These are phyloP conservation scores for Phialophora macrospora DNA, from an alignment of 2,329 filamentous ascomycete genomes.

Conservation along the genomic window DNA sequence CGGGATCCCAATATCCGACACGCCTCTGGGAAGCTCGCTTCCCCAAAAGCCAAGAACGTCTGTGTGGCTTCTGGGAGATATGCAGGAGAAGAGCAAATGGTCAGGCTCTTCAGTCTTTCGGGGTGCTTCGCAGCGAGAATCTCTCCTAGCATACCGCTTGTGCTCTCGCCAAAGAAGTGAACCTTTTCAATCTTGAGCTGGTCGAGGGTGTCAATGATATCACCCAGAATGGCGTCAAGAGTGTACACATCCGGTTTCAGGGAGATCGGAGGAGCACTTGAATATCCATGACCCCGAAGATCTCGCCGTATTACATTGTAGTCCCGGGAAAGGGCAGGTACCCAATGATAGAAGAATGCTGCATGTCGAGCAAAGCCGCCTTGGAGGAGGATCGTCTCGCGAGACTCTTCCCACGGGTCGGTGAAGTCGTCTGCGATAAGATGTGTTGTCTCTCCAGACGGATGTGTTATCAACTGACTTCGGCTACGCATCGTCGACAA, in stretches of 20 bases:
- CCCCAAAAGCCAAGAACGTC: slow-evolving; percentile 23
- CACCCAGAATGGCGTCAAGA: slow-evolving; percentile 20
- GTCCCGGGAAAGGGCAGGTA: slow-evolving; percentile 19
- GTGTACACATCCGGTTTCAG: slow-evolving; percentile 16
- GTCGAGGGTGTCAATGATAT: slow-evolving; percentile 28
- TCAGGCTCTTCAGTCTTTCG: slow-evolving; percentile 19
- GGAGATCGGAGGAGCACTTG: slow-evolving; percentile 21
- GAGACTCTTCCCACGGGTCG: slow-evolving; percentile 21
- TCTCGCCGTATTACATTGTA: slow-evolving; percentile 30
- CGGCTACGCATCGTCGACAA: neutral
- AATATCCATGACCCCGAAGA: slow-evolving; percentile 25
- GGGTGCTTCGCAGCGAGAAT: slow-evolving; percentile 25
- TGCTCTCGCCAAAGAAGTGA: slow-evolving; percentile 29
- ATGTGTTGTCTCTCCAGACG: slow-evolving; percentile 25
- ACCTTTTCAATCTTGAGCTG: slow-evolving; percentile 26
- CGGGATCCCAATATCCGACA: slow-evolving; percentile 21
- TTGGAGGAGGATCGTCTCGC: slow-evolving; percentile 25
- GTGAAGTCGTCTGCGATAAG: slow-evolving; percentile 22
- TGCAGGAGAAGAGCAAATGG: slow-evolving; percentile 25
- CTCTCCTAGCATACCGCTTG: slow-evolving; percentile 28
- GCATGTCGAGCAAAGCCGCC: slow-evolving; percentile 26
- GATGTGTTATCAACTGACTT: slow-evolving; percentile 24
- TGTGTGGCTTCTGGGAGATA: slow-evolving; percentile 16
- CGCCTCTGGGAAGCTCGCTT: slow-evolving; percentile 16
- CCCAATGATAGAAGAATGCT: slow-evolving; percentile 29